phyloP scores from a whole-genome alignment of 441 rosid species.

The Populus hybrid region DNA sequence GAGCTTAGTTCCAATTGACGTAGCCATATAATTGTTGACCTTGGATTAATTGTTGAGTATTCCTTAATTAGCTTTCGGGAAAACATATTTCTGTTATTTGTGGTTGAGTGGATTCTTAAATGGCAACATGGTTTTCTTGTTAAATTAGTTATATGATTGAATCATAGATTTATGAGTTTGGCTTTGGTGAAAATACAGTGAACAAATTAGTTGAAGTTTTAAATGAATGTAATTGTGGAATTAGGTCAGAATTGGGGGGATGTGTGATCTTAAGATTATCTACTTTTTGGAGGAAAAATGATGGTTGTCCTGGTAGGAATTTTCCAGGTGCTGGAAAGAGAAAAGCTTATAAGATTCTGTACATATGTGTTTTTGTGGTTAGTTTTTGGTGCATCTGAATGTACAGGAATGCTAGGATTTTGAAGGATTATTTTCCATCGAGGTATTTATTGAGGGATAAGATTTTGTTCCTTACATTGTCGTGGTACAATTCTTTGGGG shows the following conservation, averaged over 20 bases:
- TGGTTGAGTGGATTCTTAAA: not conserved
- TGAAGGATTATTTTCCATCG: not conserved
- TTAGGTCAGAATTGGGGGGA: not conserved
- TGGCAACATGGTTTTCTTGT: not conserved
- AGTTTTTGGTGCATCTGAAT: not conserved
- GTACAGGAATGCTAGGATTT: not conserved
- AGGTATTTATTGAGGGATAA: not conserved
- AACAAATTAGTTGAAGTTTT: no score
- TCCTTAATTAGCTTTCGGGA: not conserved
- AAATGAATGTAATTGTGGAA: no score
- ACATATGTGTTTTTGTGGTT: not conserved
- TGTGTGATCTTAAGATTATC: not conserved
- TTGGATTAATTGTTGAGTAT: not conserved
- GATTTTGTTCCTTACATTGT: not conserved
- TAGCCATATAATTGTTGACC: not conserved
- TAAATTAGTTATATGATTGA: not conserved
- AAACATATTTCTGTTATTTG: not conserved
- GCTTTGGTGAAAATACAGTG: not conserved
- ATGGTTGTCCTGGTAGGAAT: not conserved
- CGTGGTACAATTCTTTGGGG: not conserved
- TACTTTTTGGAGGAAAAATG: not conserved
- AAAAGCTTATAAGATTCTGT: not conserved
- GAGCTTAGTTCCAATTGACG: not conserved
- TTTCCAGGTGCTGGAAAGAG: not conserved
- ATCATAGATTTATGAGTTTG: not conserved